These are phyloP conservation scores for Trichophyton equinum DNA, from an alignment of 2,329 filamentous ascomycete genomes.

Conservation along the genomic window DNA sequence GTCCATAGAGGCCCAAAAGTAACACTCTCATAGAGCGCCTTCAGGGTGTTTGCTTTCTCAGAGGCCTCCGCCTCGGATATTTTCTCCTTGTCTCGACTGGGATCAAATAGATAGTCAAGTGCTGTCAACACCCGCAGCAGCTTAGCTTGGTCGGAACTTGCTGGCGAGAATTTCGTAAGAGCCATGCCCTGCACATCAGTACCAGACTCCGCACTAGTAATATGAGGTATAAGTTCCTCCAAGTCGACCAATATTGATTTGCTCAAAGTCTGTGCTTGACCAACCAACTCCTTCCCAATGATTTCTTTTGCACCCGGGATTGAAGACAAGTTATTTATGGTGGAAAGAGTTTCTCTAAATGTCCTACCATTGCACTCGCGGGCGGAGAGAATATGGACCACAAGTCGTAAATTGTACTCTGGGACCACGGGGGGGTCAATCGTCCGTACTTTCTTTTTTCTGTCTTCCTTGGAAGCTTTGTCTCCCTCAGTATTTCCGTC, in stretches of 20 bases:
- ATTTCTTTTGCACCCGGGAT: slow-evolving; percentile 80
- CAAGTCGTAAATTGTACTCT: slow-evolving; percentile 74
- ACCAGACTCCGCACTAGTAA: slow-evolving; percentile 71
- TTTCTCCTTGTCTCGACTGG: slow-evolving; percentile 49
- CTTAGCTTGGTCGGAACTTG: slow-evolving; percentile 94
- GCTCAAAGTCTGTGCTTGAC: slow-evolving; percentile 72
- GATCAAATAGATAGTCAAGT: slow-evolving; percentile 88
- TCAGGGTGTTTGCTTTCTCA: slow-evolving; percentile 74
- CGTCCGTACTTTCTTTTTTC: slow-evolving; percentile 49
- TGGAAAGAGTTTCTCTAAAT: slow-evolving; percentile 91
- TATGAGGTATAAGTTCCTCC: slow-evolving; percentile 71
- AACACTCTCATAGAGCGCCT: slow-evolving; percentile 76
- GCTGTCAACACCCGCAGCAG: slow-evolving; percentile 83
- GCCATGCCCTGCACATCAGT: slow-evolving; percentile 94
- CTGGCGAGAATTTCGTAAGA: slow-evolving; percentile 86
- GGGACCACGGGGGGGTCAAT: slow-evolving; percentile 76
- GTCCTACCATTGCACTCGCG: slow-evolving; percentile 96
- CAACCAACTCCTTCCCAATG: slow-evolving; percentile 86
- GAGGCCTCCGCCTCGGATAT: slow-evolving; percentile 41
- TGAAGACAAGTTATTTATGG: slow-evolving; percentile 94
- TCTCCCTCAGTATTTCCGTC: slow-evolving; percentile 18
- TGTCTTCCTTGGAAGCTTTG: slow-evolving; percentile 23
- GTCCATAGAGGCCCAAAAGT: slow-evolving; percentile 87
- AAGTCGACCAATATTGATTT: slow-evolving; percentile 76
- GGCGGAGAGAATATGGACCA: slow-evolving; percentile 93